phyloP scores from a whole-genome alignment of 805 yeast species.

The Candida xyloterini region DNA sequence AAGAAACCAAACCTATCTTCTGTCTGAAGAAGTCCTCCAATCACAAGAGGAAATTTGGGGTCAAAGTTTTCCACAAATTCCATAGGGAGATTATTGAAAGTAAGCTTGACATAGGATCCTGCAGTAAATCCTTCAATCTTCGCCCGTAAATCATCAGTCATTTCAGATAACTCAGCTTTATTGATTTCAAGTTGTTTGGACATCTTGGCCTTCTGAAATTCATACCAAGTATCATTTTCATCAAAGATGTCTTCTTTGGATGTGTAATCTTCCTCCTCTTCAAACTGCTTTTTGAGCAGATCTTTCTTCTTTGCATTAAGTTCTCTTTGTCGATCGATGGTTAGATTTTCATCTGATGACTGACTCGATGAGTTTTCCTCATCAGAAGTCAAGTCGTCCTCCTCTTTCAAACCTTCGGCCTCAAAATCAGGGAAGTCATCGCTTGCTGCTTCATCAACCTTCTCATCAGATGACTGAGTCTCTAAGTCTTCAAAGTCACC shows the following conservation, averaged over 20 bases:
- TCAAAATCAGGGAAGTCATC: slow-evolving; percentile 57
- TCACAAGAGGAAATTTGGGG: slow-evolving; percentile 77
- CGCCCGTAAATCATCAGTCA: slow-evolving; percentile 74
- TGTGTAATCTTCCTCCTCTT: slow-evolving; percentile 72
- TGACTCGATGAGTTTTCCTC: slow-evolving; percentile 34
- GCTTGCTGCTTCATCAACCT: slow-evolving; percentile 29
- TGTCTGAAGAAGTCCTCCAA: slow-evolving; percentile 89
- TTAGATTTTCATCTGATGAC: slow-evolving; percentile 32
- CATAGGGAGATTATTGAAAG: slow-evolving; percentile 79
- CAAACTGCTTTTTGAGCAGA: slow-evolving; percentile 82
- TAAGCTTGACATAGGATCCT: slow-evolving; percentile 90
- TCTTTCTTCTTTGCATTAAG: slow-evolving; percentile 88
- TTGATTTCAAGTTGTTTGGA: slow-evolving; percentile 94
- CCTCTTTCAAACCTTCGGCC: slow-evolving; percentile 45
- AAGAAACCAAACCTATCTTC: slow-evolving; percentile 91
- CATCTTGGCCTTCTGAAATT: slow-evolving; percentile 93
- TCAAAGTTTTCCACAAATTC: slow-evolving; percentile 87
- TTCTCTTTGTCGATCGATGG: slow-evolving; percentile 74
- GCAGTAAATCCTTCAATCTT: slow-evolving; percentile 90
- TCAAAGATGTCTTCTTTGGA: slow-evolving; percentile 64
- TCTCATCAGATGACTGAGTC: slow-evolving; percentile 26
- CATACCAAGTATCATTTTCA: slow-evolving; percentile 96
- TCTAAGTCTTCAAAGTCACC: slow-evolving; percentile 40
- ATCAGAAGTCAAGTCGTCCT: slow-evolving; percentile 32
- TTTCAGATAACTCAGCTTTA: slow-evolving; percentile 66